Evolutionary conservation across 2,329 filamentous ascomycete species (phyloP), one percentile per base, ranked within the genome.

Genomic region (Ascochyta fabae): DNA sequence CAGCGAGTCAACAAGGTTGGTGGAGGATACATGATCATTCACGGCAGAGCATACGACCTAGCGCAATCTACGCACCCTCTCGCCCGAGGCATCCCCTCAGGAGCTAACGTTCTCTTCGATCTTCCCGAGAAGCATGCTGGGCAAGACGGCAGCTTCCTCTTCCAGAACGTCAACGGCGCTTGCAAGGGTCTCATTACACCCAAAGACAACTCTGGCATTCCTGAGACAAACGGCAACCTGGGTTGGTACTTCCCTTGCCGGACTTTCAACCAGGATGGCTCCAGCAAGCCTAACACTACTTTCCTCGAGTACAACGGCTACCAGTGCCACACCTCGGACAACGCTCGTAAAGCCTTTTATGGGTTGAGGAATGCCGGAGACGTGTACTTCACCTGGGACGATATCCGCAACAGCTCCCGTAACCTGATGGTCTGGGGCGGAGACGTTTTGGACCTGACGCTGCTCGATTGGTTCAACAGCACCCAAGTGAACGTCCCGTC

Each of bases 241-340:
- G 95, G 89, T 1, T 99, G 95, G 94, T 99, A 99, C 74, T 98
- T 98, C 73, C 95, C 95, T 3, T 99, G 95, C 81, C 88, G 84
- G 4, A 83, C 90, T 1, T 96, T 93, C 82, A 96, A 96, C 64
- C 95, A 98, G 77, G 95, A 99, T 72, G 95, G 95, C 23, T 96
- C 92, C 1, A 86, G 83, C 23, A 77, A 85, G 59, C 88, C 90
- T 1, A 97, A 99, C 73, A 75, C 80, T 38, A 93, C 91, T 0
- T 81, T 83, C 35, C 84, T 86, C 0, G 89, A 89, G 74, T 97
- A 97, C 73, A 79, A 87, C 29, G 95, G 96, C 29, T 97, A 95
- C 76, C 84, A 85, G 36, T 99, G 95, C 74, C 95, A 99, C 73
- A 98, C 95, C 1, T 88, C 88, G 0, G 77, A 79, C 6, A 75